Evolutionary conservation across 2,329 filamentous ascomycete species (phyloP).

Genomic region (Calonectria crousiana): DNA sequence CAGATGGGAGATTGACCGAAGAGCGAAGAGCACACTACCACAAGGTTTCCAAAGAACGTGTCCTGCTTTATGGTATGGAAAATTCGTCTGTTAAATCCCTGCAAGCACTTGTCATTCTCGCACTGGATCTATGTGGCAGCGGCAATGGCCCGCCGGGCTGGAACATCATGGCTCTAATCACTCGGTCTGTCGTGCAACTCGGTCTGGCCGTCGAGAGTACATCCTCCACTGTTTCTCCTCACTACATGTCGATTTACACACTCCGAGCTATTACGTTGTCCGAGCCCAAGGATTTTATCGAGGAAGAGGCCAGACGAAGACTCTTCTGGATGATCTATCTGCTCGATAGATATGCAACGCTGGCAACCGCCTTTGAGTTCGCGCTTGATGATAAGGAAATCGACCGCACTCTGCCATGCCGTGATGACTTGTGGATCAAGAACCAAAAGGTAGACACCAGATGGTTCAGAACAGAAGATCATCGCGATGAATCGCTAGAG

Average conservation of each 20-base stretch:
- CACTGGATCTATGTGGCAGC: constrained; percentile 85
- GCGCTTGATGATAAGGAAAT: constrained; percentile 91
- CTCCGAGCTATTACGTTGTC: constrained; percentile 86
- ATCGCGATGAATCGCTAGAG: constrained; percentile 61
- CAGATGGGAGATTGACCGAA: constrained; percentile 79
- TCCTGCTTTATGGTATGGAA: constrained; percentile 88
- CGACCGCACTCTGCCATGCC: constrained; percentile 86
- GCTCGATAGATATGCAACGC: constrained; percentile 89
- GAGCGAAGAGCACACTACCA: constrained; percentile 82
- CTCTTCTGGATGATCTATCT: constrained; percentile 97
- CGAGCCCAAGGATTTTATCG: constrained; percentile 86
- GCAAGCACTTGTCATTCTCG: constrained; percentile 88
- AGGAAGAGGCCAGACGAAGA: constrained; percentile 86
- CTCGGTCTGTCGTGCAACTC: constrained; percentile 87
- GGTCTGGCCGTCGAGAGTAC: constrained; percentile 87
- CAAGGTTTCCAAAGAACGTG: constrained; percentile 84
- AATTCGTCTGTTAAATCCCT: constrained; percentile 90
- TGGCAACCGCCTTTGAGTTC: constrained; percentile 93
- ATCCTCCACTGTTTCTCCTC: constrained; percentile 81
- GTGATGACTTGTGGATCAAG: constrained; percentile 86
- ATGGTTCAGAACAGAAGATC: constrained; percentile 76
- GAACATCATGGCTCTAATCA: constrained; percentile 92
- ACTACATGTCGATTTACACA: constrained; percentile 89
- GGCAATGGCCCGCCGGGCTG: constrained; percentile 93
- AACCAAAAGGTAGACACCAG: constrained; percentile 87